Evolutionary conservation across 1,284 basidiomycete species (phyloP).

Genomic region (Pseudozyma hubeiensis): DNA sequence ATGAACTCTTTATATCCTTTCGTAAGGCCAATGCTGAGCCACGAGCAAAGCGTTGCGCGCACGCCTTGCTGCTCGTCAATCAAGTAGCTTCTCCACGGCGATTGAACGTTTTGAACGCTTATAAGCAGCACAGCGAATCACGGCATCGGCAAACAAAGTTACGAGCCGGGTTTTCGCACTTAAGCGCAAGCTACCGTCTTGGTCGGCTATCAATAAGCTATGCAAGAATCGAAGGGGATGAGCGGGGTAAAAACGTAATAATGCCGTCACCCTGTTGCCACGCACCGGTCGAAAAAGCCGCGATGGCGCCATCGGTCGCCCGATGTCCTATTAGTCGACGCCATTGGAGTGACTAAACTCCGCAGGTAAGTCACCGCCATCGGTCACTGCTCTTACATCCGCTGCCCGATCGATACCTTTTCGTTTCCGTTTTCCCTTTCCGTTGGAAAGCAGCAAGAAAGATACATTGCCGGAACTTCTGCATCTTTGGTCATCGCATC

Average conservation of each 20-base stretch:
- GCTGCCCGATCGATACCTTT: background rate
- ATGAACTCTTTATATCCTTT: no score
- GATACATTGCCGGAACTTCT: background rate
- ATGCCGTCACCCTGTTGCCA: background rate
- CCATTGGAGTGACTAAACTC: background rate
- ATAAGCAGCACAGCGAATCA: constrained; percentile 12
- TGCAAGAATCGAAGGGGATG: background rate
- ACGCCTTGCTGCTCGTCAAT: background rate
- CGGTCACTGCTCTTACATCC: background rate
- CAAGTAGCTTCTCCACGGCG: no score
- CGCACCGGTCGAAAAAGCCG: no score
- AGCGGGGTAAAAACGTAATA: background rate
- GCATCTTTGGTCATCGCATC: background rate
- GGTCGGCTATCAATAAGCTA: constrained; percentile 7
- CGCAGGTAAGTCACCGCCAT: background rate
- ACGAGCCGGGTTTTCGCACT: constrained; percentile 9
- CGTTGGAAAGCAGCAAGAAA: background rate
- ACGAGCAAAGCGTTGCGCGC: background rate
- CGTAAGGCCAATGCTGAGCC: background rate
- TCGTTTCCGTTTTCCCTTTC: background rate
- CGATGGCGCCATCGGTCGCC: background rate
- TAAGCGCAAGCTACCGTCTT: background rate
- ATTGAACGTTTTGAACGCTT: background rate
- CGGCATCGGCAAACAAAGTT: constrained; percentile 41
- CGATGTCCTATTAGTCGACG: background rate